Conservation (phyloP, 1,284 basidiomycete species). For the Pseudozyma sp. region DNA sequence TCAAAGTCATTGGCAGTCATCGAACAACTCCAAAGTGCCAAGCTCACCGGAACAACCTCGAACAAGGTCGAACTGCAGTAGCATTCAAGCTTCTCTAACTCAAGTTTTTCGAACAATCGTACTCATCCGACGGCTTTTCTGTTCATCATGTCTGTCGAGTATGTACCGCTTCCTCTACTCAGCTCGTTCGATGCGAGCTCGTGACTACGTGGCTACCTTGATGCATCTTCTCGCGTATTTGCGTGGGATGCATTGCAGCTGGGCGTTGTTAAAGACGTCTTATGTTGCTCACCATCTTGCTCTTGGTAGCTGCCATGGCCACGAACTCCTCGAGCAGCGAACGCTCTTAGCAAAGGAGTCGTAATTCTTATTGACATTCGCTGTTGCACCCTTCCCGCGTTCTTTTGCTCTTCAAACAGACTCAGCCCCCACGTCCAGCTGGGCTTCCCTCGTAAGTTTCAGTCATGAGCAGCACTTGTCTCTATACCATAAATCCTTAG, state of each 20-base stretch:
- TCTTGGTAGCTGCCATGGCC: not conserved
- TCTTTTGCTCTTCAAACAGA: constrained; percentile 22
- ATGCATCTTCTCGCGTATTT: not conserved
- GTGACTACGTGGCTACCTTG: not conserved
- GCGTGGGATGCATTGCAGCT: too few relatives aligned
- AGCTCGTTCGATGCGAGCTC: not conserved
- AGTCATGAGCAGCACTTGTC: not conserved
- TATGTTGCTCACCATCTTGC: not conserved
- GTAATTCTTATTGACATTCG: not conserved
- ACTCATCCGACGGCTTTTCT: not conserved
- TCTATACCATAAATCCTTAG: too few relatives aligned
- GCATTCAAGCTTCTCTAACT: not conserved
- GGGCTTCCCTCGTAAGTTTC: constrained; percentile 73
- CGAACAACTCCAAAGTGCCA: too few relatives aligned
- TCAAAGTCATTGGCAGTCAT: too few relatives aligned
- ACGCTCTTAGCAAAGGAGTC: too few relatives aligned
- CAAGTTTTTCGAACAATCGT: not conserved
- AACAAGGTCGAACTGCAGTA: not conserved
- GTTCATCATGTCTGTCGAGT: constrained; percentile 60
- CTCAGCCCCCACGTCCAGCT: constrained; percentile 72
- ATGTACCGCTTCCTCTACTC: constrained; percentile 24
- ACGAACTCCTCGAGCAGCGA: too few relatives aligned
- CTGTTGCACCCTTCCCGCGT: not conserved
- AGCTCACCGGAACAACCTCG: not conserved
- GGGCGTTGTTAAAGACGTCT: not conserved